Conservation (phyloP, 257 asterid genomes). For the Fraxinus quadrangulata region DNA sequence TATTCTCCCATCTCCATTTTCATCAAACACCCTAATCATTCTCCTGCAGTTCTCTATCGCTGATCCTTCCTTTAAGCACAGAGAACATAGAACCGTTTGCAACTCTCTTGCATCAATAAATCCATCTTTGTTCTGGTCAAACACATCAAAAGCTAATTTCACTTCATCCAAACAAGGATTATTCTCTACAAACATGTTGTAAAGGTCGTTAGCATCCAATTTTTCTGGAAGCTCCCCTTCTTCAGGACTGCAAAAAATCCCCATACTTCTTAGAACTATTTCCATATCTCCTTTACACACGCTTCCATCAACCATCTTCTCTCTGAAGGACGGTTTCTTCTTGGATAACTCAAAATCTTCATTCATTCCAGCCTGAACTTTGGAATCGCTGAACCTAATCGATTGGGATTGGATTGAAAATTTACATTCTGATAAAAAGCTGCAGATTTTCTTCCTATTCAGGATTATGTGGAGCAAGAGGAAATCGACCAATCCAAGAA, state of each 20-base stretch:
- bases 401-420: constrained; percentile 4
- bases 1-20: constrained; percentile 62
- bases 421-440: constrained; percentile 20
- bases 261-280: constrained; percentile 51
- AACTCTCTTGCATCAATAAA: constrained; percentile 70
- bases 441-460: constrained; percentile 31
- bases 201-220: constrained; percentile 34
- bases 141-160: constrained; percentile 65
- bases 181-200: constrained; percentile 48
- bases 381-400: not conserved
- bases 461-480: constrained; percentile 33
- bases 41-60: constrained; percentile 56
- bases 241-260: constrained; percentile 33
- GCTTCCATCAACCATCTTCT: constrained; percentile 24
- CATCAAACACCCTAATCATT: constrained; percentile 68
- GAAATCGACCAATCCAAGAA: constrained; percentile 38
- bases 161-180: constrained; percentile 50
- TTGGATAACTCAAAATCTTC: not conserved
- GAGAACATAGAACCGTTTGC: constrained; percentile 52
- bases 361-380: not conserved
- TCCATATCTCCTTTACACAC: constrained; percentile 48
- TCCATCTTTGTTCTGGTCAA: constrained; percentile 73
- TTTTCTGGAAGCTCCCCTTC: constrained; percentile 30
- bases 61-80: constrained; percentile 62
- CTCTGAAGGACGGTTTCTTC: not conserved